Conservation (phyloP, 768 basidiomycete species). For the Auriscalpium microsporum region DNA sequence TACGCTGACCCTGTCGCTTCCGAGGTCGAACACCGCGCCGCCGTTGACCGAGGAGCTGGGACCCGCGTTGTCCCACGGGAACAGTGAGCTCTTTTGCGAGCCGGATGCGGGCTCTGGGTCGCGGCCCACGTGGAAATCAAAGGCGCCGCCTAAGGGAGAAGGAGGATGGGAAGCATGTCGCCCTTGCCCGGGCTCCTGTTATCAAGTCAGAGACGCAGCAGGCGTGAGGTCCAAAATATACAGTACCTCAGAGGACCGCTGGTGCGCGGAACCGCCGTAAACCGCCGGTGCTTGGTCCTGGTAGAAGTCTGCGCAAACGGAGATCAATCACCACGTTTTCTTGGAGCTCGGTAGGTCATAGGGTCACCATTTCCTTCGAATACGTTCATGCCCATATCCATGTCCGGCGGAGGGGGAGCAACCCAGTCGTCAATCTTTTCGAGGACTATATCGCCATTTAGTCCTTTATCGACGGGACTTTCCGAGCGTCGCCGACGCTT, state of each 20-base stretch:
- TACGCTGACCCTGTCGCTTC: conserved; percentile 38
- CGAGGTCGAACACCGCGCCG: conserved; percentile 24
- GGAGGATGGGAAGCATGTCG: conserved; percentile 57
- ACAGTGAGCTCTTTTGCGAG: conserved; percentile 63
- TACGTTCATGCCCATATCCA: background rate
- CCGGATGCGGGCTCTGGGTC: conserved; percentile 31
- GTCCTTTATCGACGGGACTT: background rate
- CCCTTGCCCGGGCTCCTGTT: conserved; percentile 81
- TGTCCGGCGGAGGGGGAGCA: background rate
- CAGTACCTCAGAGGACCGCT: conserved; percentile 55
- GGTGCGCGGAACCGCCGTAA: conserved; percentile 18
- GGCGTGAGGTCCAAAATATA: background rate
- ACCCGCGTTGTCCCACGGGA: conserved; percentile 79
- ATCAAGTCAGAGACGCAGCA: background rate
- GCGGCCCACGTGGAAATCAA: conserved; percentile 36
- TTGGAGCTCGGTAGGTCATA: background rate
- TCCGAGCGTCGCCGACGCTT: background rate
- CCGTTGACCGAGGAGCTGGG: conserved; percentile 47
- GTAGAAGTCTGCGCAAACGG: background rate
- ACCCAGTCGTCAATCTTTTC: too few species aligned
- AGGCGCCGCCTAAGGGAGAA: conserved; percentile 40
- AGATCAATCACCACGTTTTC: background rate
- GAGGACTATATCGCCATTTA: too few species aligned
- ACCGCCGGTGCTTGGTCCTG: conserved; percentile 2
- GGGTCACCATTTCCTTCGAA: background rate